Evolutionary conservation across 2,329 filamentous ascomycete genomes (phyloP), one percentile per base, ranked within the genome.

Genomic region (Aphanoascus verrucosus): DNA sequence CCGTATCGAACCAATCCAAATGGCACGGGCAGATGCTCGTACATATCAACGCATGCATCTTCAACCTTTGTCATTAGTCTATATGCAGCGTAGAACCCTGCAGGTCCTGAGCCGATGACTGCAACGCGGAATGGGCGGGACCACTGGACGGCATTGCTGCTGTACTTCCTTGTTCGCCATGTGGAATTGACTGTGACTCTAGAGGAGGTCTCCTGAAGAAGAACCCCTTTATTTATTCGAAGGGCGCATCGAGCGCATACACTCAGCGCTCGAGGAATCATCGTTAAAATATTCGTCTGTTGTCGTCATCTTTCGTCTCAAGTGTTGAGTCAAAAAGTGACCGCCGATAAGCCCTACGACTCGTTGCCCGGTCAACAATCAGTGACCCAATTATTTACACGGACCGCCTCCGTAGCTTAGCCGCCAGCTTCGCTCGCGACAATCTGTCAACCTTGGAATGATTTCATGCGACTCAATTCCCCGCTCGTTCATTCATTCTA

Each of bases 11-110:
- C 90, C 53, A 98, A 77, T 1, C 93, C 93, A 65, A 88, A 98
- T 0, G 93, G 93, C 3, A 94, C 89, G 0, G 93, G 93, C 38
- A 97, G 73, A 28, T 88, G 82, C 71, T 98, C 93, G 65, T 94
- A 98, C 91, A 98, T 97, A 69, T 97, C 91, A 19, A 98, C 79
- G 49, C 80, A 77, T 0, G 84, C 83, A 65, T 83, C 74, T 19
- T 82, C 76, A 37, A 93, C 77, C 63, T 83, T 87, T 52, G 80
- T 79, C 77, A 97, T 84, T 53, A 95, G 78, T 55, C 89, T 81
- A 63, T 93, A 88, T 0, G 93, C 85, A 0, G 91, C 87, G 67
- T 98, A 98, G 74, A 97, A 98, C 2, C 93, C 93, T 11, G 93
- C 93, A 1, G 93, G 93, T 0, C 93, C 93, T 28, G 93, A 96